Evolutionary conservation across 768 basidiomycete species (phyloP).

Genomic region (Sarcodon sp.): DNA sequence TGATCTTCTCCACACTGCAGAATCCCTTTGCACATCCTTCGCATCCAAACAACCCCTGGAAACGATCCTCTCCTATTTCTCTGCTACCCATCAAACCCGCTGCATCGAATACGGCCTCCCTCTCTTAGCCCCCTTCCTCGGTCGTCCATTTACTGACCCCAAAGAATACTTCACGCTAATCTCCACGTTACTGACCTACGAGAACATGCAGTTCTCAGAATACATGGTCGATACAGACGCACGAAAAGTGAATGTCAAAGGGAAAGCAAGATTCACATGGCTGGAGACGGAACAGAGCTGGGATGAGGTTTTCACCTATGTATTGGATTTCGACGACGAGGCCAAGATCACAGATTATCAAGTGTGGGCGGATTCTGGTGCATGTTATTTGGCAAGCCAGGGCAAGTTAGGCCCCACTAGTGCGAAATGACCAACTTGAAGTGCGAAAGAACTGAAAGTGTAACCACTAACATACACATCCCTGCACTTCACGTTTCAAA

Average conservation of each 20-base stretch:
- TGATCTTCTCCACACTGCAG: conserved; percentile 29
- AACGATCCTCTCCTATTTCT: conserved; percentile 38
- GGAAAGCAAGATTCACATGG: conserved; percentile 46
- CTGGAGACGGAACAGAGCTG: conserved; percentile 28
- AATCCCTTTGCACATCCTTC: conserved; percentile 39
- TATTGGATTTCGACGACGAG: conserved; percentile 46
- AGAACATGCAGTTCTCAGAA: conserved; percentile 39
- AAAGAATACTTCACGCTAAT: conserved; percentile 36
- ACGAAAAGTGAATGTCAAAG: conserved; percentile 41
- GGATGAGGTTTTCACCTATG: conserved; percentile 49
- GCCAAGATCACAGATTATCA: conserved; percentile 45
- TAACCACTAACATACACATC: neutral
- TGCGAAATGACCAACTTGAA: too few species aligned
- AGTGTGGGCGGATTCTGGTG: conserved; percentile 59
- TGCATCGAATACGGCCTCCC: conserved; percentile 44
- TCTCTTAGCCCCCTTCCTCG: conserved; percentile 47
- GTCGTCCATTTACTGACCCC: conserved; percentile 32
- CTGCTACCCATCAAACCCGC: conserved; percentile 25
- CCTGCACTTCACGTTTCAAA: neutral
- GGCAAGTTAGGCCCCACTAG: conserved; percentile 23
- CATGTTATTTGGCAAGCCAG: conserved; percentile 43
- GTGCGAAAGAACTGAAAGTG: conserved; percentile 13
- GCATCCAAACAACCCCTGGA: conserved; percentile 27
- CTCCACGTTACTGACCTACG: conserved; percentile 30
- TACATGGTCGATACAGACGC: conserved; percentile 39